Evolutionary conservation across 164 flowering plant genomes (phyloP).

Genomic region (Magnolia sinica): DNA sequence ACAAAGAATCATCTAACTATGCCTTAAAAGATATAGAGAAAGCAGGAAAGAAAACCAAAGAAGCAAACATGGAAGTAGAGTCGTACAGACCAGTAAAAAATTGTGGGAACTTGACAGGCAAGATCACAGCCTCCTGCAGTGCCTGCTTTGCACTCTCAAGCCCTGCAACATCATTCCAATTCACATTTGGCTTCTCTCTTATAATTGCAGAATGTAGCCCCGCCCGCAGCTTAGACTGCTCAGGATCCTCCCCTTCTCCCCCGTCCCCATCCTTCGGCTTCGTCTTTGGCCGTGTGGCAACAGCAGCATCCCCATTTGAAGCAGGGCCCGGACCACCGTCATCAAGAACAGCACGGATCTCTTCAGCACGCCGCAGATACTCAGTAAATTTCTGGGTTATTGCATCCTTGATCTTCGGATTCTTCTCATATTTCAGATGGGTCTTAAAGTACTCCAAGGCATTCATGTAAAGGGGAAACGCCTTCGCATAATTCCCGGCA

Average conservation of each 20-base stretch:
- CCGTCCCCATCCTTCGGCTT: constrained; percentile 71
- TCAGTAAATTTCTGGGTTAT: constrained; percentile 93
- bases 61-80: background rate
- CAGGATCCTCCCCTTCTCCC: constrained; percentile 85
- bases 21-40: background rate
- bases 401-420: constrained; percentile 87
- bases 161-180: constrained; percentile 98
- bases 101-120: constrained; percentile 95
- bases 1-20: too few species aligned
- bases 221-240: constrained; percentile 73
- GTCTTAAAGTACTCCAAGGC: constrained; percentile 94
- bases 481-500: constrained; percentile 88
- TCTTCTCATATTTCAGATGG: constrained; percentile 94
- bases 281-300: constrained; percentile 70
- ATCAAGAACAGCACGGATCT: constrained; percentile 86
- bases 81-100: constrained; percentile 71
- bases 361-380: constrained; percentile 94
- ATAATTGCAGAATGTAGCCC: constrained; percentile 87
- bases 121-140: constrained; percentile 92
- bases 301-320: constrained; percentile 76
- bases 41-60: background rate
- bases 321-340: constrained; percentile 74
- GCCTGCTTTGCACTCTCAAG: constrained; percentile 97
- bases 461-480: constrained; percentile 94
- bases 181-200: constrained; percentile 91